Percentiles rank a stretch among this genome's conserved stretches.
Evolutionary conservation across 169 alveolate genomes (phyloP).

Genomic region (Perkinsus chesapeaki): DNA sequence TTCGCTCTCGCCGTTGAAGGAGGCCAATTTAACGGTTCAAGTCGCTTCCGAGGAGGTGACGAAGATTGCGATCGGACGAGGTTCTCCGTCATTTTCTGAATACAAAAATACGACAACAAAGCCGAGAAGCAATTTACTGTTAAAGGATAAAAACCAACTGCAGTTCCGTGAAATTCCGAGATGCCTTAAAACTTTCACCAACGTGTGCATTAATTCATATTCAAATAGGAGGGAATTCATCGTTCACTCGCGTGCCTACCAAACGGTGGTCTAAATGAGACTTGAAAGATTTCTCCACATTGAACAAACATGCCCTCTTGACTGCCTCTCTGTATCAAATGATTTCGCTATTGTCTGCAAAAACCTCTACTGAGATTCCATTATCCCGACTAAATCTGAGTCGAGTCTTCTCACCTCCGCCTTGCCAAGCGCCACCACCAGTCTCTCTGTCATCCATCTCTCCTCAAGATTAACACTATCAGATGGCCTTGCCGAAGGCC

Average conservation of each 20-base stretch:
- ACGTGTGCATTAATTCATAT: too few relatives aligned
- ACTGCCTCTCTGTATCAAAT: not conserved
- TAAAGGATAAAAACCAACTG: not conserved
- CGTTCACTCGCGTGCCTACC: too few relatives aligned
- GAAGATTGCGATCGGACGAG: not conserved
- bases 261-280: too few relatives aligned
- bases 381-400: not conserved
- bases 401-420: not conserved
- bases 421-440: not conserved
- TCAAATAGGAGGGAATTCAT: too few relatives aligned
- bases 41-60: not conserved
- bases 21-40: not conserved
- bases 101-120: not conserved
- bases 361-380: not conserved
- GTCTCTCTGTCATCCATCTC: not conserved
- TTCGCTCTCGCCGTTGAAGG: not conserved
- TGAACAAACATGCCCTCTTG: too few relatives aligned
- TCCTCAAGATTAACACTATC: not conserved
- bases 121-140: not conserved
- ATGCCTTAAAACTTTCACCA: too few relatives aligned
- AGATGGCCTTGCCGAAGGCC: not conserved
- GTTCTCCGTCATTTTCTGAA: not conserved
- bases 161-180: too few relatives aligned
- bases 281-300: too few relatives aligned
- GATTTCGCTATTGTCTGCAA: not conserved